Evolutionary conservation across 345 rosid species (phyloP).

Genomic region (Eucalyptus regnans): DNA sequence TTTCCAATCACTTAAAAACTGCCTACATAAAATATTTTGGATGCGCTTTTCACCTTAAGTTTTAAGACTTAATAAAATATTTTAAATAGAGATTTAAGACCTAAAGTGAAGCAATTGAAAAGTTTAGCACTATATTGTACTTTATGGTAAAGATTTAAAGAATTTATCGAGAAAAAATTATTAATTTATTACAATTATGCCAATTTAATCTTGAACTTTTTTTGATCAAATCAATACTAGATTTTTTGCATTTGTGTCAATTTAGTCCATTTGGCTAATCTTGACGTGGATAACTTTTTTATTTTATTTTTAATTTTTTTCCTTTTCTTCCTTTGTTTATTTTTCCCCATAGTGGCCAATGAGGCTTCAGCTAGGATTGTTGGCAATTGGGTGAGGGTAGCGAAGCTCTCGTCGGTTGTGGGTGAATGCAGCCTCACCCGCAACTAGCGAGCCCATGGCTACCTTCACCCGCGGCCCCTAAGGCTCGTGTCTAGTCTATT

Average conservation of each 20-base stretch:
- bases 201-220: too few relatives aligned
- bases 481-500: too few relatives aligned
- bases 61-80: not conserved
- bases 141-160: too few relatives aligned
- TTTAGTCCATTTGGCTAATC: rapidly evolving
- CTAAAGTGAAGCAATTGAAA: not conserved
- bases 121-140: not conserved
- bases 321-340: rapidly evolving
- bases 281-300: too few relatives aligned
- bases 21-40: not conserved
- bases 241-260: rapidly evolving
- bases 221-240: too few relatives aligned
- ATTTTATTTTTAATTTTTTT: too few relatives aligned
- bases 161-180: too few relatives aligned
- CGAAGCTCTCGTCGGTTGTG: rapidly evolving
- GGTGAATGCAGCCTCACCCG: rapidly evolving
- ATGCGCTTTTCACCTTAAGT: not conserved
- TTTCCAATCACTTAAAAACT: not conserved
- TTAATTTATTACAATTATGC: rapidly evolving
- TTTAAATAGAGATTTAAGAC: not conserved
- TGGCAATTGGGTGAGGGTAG: too few relatives aligned
- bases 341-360: rapidly evolving
- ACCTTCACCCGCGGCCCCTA: too few relatives aligned
- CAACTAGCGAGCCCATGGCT: too few relatives aligned
- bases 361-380: rapidly evolving